A percentile compares a stretch with the other conserved stretches of the same genome.
phyloP scores from a whole-genome alignment of 176 grass and related monocot species.

The Saccharum spontaneum region DNA sequence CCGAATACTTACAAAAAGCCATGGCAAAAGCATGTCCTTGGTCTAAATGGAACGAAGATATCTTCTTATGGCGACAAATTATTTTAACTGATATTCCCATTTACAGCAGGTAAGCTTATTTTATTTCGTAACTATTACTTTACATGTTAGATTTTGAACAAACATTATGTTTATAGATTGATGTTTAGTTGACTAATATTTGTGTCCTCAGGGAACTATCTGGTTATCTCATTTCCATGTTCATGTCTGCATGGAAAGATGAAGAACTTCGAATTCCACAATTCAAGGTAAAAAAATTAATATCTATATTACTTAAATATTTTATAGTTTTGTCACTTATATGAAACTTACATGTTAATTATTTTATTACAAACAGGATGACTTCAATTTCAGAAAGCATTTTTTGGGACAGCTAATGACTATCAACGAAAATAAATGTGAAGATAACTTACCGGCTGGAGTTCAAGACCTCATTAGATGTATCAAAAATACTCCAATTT shows the following conservation, averaged over 20 bases:
- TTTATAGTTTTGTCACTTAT: too few species aligned
- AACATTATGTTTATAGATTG: not conserved
- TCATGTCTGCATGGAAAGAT: not conserved
- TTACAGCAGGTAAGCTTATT: not conserved
- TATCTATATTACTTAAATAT: too few species aligned
- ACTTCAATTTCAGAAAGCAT: too few species aligned
- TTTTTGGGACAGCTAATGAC: too few species aligned
- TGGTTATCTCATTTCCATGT: not conserved
- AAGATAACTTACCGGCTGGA: not conserved
- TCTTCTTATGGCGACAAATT: not conserved
- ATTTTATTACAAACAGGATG: too few species aligned
- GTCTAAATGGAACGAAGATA: not conserved
- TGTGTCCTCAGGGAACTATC: not conserved
- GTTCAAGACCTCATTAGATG: too few species aligned
- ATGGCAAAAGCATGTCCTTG: not conserved
- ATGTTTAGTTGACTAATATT: accelerated
- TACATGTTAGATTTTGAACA: too few species aligned
- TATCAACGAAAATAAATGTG: not conserved
- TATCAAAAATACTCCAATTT: too few species aligned
- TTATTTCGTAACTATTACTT: not conserved
- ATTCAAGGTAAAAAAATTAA: too few species aligned
- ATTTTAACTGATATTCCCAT: not conserved
- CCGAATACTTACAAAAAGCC: not conserved
- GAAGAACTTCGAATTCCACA: not conserved
- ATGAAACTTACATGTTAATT: too few species aligned